Percentiles rank a stretch among this genome's conserved stretches.
These are phyloP conservation scores for Aspergillus pseudotamarii DNA, from an alignment of 2,329 filamentous ascomycete genomes.

Conservation along the genomic window DNA sequence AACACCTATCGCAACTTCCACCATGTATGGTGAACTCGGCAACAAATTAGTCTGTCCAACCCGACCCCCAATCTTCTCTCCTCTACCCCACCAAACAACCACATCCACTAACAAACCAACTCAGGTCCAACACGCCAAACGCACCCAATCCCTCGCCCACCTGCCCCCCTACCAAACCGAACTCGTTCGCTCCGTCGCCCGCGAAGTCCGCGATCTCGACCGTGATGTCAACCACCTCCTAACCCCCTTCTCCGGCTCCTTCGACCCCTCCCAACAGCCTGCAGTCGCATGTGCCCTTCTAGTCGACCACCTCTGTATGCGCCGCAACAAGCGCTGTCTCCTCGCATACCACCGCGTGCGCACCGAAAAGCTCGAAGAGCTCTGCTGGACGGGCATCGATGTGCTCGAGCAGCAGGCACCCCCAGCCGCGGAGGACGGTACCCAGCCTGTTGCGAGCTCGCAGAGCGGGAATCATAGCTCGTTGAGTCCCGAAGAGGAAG, in stretches of 20 bases:
- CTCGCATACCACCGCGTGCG: slow-evolving; percentile 91
- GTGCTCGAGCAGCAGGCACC: slow-evolving; percentile 70
- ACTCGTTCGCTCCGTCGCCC: slow-evolving; percentile 80
- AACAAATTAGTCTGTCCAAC: slow-evolving; percentile 71
- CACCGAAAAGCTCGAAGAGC: slow-evolving; percentile 87
- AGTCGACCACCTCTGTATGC: slow-evolving; percentile 92
- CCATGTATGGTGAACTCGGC: slow-evolving; percentile 85
- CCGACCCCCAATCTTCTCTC: not conserved
- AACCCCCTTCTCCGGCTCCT: slow-evolving; percentile 79
- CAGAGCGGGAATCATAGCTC: slow-evolving; percentile 64
- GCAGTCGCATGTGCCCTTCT: slow-evolving; percentile 85
- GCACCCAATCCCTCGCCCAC: slow-evolving; percentile 81
- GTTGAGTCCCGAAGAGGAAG: slow-evolving; percentile 92
- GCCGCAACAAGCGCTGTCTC: slow-evolving; percentile 92
- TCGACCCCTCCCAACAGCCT: slow-evolving; percentile 81
- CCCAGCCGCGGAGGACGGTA: slow-evolving; percentile 46
- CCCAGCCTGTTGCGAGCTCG: slow-evolving; percentile 37
- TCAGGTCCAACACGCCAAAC: slow-evolving; percentile 88
- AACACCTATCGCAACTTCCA: slow-evolving; percentile 1
- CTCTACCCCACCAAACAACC: not conserved
- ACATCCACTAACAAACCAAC: not conserved
- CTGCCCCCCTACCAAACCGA: slow-evolving; percentile 93
- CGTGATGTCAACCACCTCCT: slow-evolving; percentile 79
- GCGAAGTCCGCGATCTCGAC: slow-evolving; percentile 91
- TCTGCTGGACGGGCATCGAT: slow-evolving; percentile 89